Evolutionary conservation across 352 stramenopile species (phyloP), one percentile per base, ranked within the genome.

Genomic region (Blastocystis sp.): DNA sequence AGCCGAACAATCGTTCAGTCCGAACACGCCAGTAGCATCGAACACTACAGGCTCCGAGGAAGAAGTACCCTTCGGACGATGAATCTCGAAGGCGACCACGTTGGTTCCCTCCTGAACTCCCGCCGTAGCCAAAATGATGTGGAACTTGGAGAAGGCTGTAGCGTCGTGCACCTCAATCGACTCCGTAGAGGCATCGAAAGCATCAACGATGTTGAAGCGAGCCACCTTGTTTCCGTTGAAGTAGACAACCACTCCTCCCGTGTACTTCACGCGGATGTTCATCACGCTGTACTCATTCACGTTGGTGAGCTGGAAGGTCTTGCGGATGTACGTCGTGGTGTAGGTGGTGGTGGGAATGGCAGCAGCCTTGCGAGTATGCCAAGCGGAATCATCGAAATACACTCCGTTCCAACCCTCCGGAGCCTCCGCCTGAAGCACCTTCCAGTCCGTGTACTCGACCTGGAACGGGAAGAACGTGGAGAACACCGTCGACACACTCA

Each of bases 391-490:
- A 46, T 63, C 53, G 53, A 29, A 63, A 14, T 16, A 1, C 27
- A 24, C n/a, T 0, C 32, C 53, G 8, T 29, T 14, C 53, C 53
- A 63, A 24, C 32, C 32, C 8, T 16, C 1, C 14, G 53, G 53
- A 14, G 34, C 53, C 16, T 73, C 36, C 40, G 61, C 61, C 16
- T 24, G 29, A 32, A 36, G 38, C 61, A 73, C 61, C 16, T 16
- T 51, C 61, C 61, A 73, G 16, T 36, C 34, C 6, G 49, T 36
- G 61, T 53, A 73, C 32, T 73, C 61, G 9, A 73, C 21, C 40
- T 73, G 61, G 61, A 73, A 73, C 34, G 61, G 61, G 4, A 73
- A 49, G 61, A 51, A 73, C 9, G 61, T 48, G 21, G 29, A 73
- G 36, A 73, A 73, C 11, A 73, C 61, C 21, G 61, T 73, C 1